A percentile compares a stretch with the other conserved stretches of the same genome.
Evolutionary conservation across 805 yeast species (phyloP).

Genomic region (Candida fluviatilis): DNA sequence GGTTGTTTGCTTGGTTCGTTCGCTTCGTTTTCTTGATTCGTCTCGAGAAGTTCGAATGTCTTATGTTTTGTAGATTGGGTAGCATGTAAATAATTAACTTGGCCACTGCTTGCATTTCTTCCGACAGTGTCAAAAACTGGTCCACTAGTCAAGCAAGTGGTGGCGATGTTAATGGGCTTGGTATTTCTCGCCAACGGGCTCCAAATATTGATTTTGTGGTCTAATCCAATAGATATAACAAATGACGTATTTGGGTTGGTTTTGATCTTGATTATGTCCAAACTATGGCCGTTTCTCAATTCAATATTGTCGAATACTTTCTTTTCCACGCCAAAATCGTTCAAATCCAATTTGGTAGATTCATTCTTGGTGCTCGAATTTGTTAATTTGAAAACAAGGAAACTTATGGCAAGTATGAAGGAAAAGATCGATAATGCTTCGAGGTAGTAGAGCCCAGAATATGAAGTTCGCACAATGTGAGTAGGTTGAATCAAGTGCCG

Average conservation of each 20-base stretch:
- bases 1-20: too few relatives aligned
- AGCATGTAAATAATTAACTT: too few relatives aligned
- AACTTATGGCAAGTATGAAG: conserved; percentile 44
- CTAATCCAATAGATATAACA: conserved; percentile 68
- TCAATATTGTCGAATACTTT: conserved; percentile 28
- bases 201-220: conserved; percentile 71
- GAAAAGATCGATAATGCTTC: conserved; percentile 52
- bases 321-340: conserved; percentile 15
- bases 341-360: conserved; percentile 5
- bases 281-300: conserved; percentile 44
- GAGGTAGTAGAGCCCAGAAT: conserved; percentile 40
- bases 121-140: background rate
- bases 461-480: background rate
- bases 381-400: conserved; percentile 16
- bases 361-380: conserved; percentile 9
- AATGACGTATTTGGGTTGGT: conserved; percentile 60
- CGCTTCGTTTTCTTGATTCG: too few relatives aligned
- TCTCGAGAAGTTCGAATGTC: too few relatives aligned
- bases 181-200: conserved; percentile 45
- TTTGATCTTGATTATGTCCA: conserved; percentile 60
- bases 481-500: conserved; percentile 3
- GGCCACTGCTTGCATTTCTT: too few relatives aligned
- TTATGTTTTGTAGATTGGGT: too few relatives aligned
- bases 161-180: conserved; percentile 22
- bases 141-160: conserved; percentile 20